Evolutionary conservation across 805 yeast species (phyloP).

Genomic region (Myxozyma sirexii): DNA sequence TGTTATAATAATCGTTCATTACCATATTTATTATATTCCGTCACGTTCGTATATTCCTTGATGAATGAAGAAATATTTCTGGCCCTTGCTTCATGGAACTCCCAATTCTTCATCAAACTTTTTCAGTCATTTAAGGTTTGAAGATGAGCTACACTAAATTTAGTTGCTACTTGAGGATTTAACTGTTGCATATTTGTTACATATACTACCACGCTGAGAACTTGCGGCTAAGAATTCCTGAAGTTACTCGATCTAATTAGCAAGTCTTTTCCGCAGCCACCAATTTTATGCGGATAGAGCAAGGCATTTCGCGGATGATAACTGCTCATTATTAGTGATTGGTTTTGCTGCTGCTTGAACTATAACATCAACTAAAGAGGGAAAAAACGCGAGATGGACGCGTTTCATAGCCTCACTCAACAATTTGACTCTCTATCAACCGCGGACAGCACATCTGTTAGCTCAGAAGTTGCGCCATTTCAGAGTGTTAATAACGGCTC

Average conservation of each 20-base stretch:
- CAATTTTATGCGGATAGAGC: too few species aligned
- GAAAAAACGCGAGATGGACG: slow-evolving; percentile 23
- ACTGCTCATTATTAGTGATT: too few species aligned
- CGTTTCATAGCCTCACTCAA: slow-evolving; percentile 29
- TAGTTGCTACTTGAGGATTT: background rate
- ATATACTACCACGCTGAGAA: background rate
- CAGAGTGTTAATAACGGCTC: background rate
- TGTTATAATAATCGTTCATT: too few species aligned
- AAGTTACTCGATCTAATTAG: background rate
- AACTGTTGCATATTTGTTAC: background rate
- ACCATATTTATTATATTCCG: background rate
- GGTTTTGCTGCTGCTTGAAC: background rate
- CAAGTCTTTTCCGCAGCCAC: too few species aligned
- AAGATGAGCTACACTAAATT: background rate
- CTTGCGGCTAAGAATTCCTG: too few species aligned
- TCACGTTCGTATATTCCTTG: background rate
- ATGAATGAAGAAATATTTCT: background rate
- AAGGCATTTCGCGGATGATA: too few species aligned
- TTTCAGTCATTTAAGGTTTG: background rate
- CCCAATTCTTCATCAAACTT: background rate
- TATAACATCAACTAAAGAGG: background rate
- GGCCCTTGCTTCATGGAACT: background rate
- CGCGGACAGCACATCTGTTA: slow-evolving; percentile 39
- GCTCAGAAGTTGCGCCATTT: slow-evolving; percentile 38
- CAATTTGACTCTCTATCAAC: slow-evolving; percentile 27